Percentiles rank a stretch among this genome's conserved stretches.
These are phyloP conservation scores for Leucosporidium creatinivorum DNA, from an alignment of 768 basidiomycete genomes.

Conservation along the genomic window DNA sequence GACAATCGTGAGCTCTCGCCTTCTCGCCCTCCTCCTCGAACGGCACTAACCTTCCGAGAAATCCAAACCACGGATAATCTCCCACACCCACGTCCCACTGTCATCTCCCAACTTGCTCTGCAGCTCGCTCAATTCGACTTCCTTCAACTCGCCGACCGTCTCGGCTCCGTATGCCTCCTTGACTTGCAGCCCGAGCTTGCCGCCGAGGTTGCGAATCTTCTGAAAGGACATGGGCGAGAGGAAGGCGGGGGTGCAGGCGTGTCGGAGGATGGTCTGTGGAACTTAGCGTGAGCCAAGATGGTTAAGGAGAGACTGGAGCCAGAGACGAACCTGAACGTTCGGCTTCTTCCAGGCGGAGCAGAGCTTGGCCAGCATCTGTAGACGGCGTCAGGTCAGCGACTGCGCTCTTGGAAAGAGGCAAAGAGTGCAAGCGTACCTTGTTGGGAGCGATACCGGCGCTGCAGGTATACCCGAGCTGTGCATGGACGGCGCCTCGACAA, in stretches of 20 bases:
- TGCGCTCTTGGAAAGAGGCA: too few species aligned
- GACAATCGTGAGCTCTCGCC: conserved; percentile 2
- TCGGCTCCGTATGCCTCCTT: conserved; percentile 81
- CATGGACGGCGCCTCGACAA: conserved; percentile 59
- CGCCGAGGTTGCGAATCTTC: conserved; percentile 90
- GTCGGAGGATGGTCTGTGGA: conserved; percentile 69
- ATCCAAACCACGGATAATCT: conserved; percentile 79
- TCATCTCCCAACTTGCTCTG: conserved; percentile 46
- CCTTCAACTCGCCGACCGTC: conserved; percentile 72
- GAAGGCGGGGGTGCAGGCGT: conserved; percentile 74
- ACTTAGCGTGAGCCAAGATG: conserved; percentile 1
- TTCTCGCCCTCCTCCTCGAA: not conserved
- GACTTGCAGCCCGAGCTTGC: conserved; percentile 82
- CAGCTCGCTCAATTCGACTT: conserved; percentile 43
- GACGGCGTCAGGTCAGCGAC: too few species aligned
- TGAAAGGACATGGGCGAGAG: conserved; percentile 78
- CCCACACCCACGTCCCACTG: conserved; percentile 72
- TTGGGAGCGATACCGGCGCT: conserved; percentile 35
- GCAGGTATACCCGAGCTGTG: conserved; percentile 71
- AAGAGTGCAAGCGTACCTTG: conserved; percentile 21
- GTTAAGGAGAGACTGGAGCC: not conserved
- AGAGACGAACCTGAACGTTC: conserved; percentile 59
- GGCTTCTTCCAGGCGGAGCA: conserved; percentile 88
- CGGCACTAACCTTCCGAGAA: conserved; percentile 63
- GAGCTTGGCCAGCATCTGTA: conserved; percentile 83